Evolutionary conservation across 1,284 basidiomycete species (phyloP).

Genomic region (Trichosporon faecale): DNA sequence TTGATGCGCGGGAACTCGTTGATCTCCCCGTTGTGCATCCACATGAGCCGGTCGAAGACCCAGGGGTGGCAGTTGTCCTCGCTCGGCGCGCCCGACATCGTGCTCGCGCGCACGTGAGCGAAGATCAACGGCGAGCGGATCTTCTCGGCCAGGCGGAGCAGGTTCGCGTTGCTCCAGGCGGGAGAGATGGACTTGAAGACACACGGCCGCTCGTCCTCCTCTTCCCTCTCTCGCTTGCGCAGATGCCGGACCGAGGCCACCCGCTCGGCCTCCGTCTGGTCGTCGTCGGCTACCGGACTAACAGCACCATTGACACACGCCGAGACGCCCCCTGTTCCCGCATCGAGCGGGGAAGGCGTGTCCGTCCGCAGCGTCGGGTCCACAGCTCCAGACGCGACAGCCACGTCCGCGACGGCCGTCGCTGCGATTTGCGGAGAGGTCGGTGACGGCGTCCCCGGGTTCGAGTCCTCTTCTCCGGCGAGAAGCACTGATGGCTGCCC

Average conservation of each 20-base stretch:
- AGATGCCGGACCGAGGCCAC: slow-evolving; percentile 30
- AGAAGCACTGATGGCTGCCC: not conserved
- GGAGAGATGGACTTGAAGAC: slow-evolving; percentile 96
- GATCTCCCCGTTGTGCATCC: slow-evolving; percentile 92
- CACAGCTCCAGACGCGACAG: not conserved
- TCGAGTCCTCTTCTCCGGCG: slow-evolving; percentile 1
- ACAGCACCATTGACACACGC: not conserved
- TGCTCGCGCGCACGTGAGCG: slow-evolving; percentile 88
- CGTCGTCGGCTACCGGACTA: slow-evolving; percentile 12
- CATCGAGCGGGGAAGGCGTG: slow-evolving; percentile 9
- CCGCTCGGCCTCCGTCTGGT: slow-evolving; percentile 23
- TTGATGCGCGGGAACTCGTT: slow-evolving; percentile 77
- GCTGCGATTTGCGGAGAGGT: not conserved
- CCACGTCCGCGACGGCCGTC: not conserved
- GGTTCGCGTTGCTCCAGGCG: slow-evolving; percentile 90
- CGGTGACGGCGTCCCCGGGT: not conserved
- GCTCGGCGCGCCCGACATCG: slow-evolving; percentile 67
- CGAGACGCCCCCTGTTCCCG: not conserved
- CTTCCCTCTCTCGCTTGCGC: slow-evolving; percentile 56
- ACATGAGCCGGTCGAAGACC: slow-evolving; percentile 82
- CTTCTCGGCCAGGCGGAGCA: slow-evolving; percentile 85
- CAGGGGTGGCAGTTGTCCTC: slow-evolving; percentile 94
- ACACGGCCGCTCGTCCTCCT: slow-evolving; percentile 80
- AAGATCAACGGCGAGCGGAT: slow-evolving; percentile 91
- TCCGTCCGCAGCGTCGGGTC: slow-evolving; percentile 20